phyloP scores from a whole-genome alignment of 2,329 filamentous ascomycete species.

The Diaporthe vexans region DNA sequence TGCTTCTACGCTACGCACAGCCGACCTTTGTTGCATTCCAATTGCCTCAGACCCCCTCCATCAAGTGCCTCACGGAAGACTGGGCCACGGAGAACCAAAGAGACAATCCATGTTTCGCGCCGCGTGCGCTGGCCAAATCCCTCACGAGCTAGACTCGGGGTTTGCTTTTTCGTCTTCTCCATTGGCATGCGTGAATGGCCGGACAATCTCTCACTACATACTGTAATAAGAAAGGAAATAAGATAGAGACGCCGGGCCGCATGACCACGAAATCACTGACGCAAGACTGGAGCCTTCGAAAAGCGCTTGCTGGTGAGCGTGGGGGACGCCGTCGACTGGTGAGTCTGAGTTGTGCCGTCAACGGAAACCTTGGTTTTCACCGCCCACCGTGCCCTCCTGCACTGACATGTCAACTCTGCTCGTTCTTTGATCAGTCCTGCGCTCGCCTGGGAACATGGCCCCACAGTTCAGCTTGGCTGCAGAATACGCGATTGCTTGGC shows the following conservation, averaged over 20 bases:
- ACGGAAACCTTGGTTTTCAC: background rate
- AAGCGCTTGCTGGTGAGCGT: background rate
- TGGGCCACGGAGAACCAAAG: slow-evolving; percentile 9
- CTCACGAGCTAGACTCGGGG: slow-evolving; percentile 1
- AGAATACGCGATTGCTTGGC: slow-evolving; percentile 13
- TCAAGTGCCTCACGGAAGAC: background rate
- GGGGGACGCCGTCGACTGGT: background rate
- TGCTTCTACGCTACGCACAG: background rate
- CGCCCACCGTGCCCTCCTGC: slow-evolving; percentile 11
- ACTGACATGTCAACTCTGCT: background rate
- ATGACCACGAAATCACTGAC: background rate
- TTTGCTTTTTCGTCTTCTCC: background rate
- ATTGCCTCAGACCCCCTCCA: slow-evolving; percentile 22
- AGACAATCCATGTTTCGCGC: slow-evolving; percentile 4
- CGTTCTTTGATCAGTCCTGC: background rate
- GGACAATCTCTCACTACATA: background rate
- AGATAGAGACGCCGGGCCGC: background rate
- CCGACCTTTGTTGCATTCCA: slow-evolving; percentile 23
- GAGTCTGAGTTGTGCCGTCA: background rate
- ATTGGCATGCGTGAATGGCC: background rate
- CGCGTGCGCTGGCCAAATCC: slow-evolving; percentile 12
- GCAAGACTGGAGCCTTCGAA: background rate
- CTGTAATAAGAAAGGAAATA: slow-evolving; percentile 11
- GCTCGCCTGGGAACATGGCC: background rate
- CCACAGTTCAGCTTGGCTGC: slow-evolving; percentile 21